Evolutionary conservation across 306 rosid species (phyloP).

Genomic region (Astragalus glycyphyllos): DNA sequence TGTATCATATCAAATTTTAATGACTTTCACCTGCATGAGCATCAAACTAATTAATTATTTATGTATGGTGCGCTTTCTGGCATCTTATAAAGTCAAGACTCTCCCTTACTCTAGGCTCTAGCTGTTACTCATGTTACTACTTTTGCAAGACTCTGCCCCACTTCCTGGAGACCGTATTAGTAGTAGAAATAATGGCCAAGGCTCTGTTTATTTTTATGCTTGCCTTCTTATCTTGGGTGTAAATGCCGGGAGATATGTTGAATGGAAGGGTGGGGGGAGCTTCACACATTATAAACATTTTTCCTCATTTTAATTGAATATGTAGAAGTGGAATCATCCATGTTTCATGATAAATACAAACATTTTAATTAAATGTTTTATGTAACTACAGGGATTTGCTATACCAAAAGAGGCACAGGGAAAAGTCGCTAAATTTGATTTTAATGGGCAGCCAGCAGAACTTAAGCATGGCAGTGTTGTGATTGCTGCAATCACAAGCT

Average conservation of each 20-base stretch:
- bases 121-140: not conserved
- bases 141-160: slow-evolving; percentile 31
- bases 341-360: slow-evolving; percentile 19
- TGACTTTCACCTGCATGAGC: slow-evolving; percentile 16
- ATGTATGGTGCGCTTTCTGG: not conserved
- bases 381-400: slow-evolving; percentile 76
- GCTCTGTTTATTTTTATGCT: slow-evolving; percentile 21
- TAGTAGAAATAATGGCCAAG: slow-evolving; percentile 12
- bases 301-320: slow-evolving; percentile 7
- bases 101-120: slow-evolving; percentile 6
- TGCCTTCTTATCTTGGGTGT: slow-evolving; percentile 15
- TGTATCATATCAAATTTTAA: slow-evolving; percentile 23
- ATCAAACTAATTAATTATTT: slow-evolving; percentile 11
- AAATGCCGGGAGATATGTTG: slow-evolving; percentile 1
- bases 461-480: slow-evolving; percentile 91
- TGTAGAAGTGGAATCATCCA: slow-evolving; percentile 29
- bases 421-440: slow-evolving; percentile 78
- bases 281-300: not conserved
- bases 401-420: slow-evolving; percentile 84
- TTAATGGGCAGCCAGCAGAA: slow-evolving; percentile 88
- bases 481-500: slow-evolving; percentile 96
- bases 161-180: slow-evolving; percentile 15
- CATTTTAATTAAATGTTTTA: slow-evolving; percentile 14
- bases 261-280: slow-evolving; percentile 13
- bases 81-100: slow-evolving; percentile 11